Evolutionary conservation across 139 green algal species (phyloP), one percentile per base, ranked within the genome.

Genomic region (Yamagishiella unicocca): DNA sequence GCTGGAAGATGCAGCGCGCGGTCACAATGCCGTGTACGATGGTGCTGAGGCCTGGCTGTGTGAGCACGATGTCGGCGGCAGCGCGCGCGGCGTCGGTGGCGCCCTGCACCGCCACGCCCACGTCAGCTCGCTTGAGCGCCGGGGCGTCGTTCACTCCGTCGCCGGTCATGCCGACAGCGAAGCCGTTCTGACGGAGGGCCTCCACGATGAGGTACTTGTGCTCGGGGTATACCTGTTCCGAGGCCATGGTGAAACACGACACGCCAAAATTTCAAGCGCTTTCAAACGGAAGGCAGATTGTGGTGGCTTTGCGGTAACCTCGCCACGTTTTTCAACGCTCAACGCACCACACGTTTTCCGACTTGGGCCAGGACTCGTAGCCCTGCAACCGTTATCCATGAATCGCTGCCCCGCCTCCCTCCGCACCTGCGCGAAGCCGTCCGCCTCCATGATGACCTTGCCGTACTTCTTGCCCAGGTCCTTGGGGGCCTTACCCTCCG

Each of bases 141-240:
- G 98, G 98, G 1, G 98, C 98, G 88, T 99, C 98, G 72, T 99
- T 99, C 8, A 99, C 98, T n/a, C 98, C 98, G 88, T 99, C 98
- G 10, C 98, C 98, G 31, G 98, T 99, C 97, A 99, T 99, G 45
- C 97, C 97, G 12, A 92, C 90, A 22, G 91, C 93, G 87, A 96
- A 96, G 83, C 95, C 95, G 61, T 84, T 89, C 84, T 90, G 85
- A 50, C 85, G 85, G 31, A 96, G 91, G n/a, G 81, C 74, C 91
- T 97, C 93, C 31, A 97, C 95, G 54, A 97, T 95, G n/a, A 96
- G 88, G 89, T 92, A 96, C 91, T 97, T 97, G 92, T 97, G 95
- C 87, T 96, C 92, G 12, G 95, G 94, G 90, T 87, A 94, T 4
- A 93, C 90, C 86, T 90, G 77, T 58, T 58, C 14, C 12, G 17